Percentiles rank a stretch among this genome's conserved stretches.
Evolutionary conservation across 768 basidiomycete species (phyloP).

Genomic region (Auriscalpium vulgare): DNA sequence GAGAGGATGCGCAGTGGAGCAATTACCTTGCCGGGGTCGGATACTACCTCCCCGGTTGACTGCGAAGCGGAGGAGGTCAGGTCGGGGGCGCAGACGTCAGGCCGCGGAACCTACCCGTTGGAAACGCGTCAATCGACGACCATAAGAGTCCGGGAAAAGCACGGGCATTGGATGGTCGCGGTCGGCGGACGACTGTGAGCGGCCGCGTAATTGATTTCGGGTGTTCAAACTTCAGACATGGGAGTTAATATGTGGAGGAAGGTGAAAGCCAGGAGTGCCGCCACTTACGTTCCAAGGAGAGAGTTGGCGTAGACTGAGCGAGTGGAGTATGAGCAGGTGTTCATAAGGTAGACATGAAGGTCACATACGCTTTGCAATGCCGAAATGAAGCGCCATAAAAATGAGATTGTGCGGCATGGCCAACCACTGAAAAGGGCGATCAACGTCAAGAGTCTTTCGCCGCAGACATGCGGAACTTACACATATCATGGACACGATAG

Average conservation of each 20-base stretch:
- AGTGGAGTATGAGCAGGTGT: not conserved
- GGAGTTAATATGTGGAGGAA: not conserved
- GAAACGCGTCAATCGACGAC: not conserved
- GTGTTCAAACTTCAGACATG: conserved; percentile 8
- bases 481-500: conserved; percentile 12
- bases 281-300: conserved; percentile 12
- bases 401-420: conserved; percentile 9
- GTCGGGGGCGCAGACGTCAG: too few relatives aligned
- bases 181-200: not conserved
- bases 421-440: conserved; percentile 7
- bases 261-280: not conserved
- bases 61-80: not conserved
- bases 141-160: conserved; percentile 7
- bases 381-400: conserved; percentile 16
- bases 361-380: conserved; percentile 12
- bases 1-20: not conserved
- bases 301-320: conserved; percentile 14
- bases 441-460: too few relatives aligned
- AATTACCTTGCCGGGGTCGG: not conserved
- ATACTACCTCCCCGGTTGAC: not conserved
- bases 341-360: not conserved
- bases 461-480: not conserved
- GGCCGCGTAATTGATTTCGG: conserved; percentile 8
- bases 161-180: conserved; percentile 3
- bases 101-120: not conserved